phyloP scores from a whole-genome alignment of 2,329 filamentous ascomycete genomes.

The Beauveria varroae region DNA sequence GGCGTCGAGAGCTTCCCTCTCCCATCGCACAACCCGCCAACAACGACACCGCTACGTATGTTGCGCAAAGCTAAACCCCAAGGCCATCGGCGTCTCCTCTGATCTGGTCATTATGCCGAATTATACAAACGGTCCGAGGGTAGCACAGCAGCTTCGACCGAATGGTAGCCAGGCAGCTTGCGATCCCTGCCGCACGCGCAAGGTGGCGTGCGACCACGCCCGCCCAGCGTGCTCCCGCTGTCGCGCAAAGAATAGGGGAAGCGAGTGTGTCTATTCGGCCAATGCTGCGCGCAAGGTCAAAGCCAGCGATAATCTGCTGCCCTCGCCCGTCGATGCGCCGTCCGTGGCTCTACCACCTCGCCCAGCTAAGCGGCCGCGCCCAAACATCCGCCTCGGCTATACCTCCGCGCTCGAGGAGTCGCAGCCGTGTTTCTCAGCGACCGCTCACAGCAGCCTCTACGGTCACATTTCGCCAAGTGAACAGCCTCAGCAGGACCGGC shows the following conservation, averaged over 20 bases:
- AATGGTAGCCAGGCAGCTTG: conserved; percentile 18
- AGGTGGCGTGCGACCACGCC: conserved; percentile 32
- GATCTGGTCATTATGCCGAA: too few relatives aligned
- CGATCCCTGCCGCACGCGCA: conserved; percentile 30
- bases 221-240: conserved; percentile 31
- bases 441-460: neutral
- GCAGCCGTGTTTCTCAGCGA: neutral
- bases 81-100: neutral
- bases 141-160: conserved; percentile 18
- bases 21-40: neutral
- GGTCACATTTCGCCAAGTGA: neutral
- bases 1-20: neutral
- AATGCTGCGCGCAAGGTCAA: neutral
- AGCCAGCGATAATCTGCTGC: neutral
- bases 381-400: neutral
- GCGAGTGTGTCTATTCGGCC: conserved; percentile 25
- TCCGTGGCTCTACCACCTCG: neutral
- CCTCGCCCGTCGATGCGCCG: neutral
- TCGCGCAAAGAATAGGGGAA: conserved; percentile 23
- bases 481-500: neutral
- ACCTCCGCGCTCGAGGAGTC: neutral
- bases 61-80: neutral
- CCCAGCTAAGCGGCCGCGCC: neutral
- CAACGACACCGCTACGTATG: neutral
- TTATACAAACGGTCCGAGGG: neutral